These are phyloP conservation scores for Hypoxylon rubiginosum DNA, from an alignment of 2,329 filamentous ascomycete species.

Conservation along the genomic window DNA sequence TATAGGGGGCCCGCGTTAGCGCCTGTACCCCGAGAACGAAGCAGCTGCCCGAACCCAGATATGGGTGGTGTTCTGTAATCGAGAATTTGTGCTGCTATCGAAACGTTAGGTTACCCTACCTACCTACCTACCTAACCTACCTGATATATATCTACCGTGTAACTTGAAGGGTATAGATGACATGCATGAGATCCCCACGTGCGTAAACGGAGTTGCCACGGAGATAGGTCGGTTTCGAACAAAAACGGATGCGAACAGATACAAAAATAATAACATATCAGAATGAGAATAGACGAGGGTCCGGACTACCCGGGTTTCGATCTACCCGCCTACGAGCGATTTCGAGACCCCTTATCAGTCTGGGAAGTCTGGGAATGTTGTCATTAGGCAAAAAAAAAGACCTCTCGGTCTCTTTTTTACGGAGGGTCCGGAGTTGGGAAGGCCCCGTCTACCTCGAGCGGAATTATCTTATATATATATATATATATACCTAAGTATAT, in stretches of 20 bases:
- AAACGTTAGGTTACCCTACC: neutral
- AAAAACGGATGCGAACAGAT: neutral
- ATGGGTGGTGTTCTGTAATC: neutral
- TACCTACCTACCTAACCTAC: conserved; percentile 3
- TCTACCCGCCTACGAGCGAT: neutral
- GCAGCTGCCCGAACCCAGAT: conserved; percentile 1
- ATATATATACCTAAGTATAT: neutral
- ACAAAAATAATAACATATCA: neutral
- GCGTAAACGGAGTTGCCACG: neutral
- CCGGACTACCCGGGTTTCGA: neutral
- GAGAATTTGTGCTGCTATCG: neutral
- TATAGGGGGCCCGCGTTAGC: neutral
- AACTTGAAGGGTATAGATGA: neutral
- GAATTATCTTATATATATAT: neutral
- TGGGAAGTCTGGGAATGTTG: neutral
- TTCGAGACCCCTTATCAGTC: neutral
- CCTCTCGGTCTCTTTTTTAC: neutral
- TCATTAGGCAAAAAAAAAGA: neutral
- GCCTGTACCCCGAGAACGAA: neutral
- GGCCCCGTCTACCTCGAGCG: neutral
- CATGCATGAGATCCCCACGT: neutral
- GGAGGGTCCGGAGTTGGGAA: neutral
- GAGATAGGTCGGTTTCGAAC: conserved; percentile 1
- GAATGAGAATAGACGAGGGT: neutral
- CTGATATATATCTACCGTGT: neutral